Conservation (phyloP, 2,329 filamentous ascomycete genomes). For the Colletotrichum sp. region DNA sequence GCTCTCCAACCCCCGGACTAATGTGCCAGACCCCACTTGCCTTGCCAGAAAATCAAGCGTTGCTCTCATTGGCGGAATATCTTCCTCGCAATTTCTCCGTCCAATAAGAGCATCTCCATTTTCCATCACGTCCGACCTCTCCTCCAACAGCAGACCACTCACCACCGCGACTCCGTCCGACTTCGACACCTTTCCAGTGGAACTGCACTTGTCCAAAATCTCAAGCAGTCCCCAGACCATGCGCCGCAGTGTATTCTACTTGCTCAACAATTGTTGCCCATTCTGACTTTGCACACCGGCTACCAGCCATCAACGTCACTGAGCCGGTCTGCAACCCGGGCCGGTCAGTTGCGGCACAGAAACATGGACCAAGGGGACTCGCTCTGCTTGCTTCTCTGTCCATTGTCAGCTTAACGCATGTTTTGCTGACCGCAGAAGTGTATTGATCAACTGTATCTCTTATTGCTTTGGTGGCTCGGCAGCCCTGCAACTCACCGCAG, state of each 20-base stretch:
- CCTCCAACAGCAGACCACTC: neutral
- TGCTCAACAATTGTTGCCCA: neutral
- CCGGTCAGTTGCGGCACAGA: neutral
- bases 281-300: neutral
- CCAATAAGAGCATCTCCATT: neutral
- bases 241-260: neutral
- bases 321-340: neutral
- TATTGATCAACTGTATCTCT: neutral
- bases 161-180: neutral
- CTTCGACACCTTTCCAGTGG: neutral
- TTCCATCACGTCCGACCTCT: neutral
- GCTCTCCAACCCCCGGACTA: neutral
- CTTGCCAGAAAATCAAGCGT: neutral
- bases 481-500: neutral
- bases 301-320: neutral
- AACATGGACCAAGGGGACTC: neutral
- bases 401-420: neutral
- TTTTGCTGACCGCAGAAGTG: neutral
- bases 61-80: slow-evolving; percentile 12
- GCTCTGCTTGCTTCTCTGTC: neutral
- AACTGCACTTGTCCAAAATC: neutral
- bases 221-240: neutral
- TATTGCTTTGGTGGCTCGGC: neutral
- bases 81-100: slow-evolving; percentile 2
- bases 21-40: neutral